These are phyloP conservation scores for Russula ochroleuca DNA, from an alignment of 768 basidiomycete species.

Conservation along the genomic window DNA sequence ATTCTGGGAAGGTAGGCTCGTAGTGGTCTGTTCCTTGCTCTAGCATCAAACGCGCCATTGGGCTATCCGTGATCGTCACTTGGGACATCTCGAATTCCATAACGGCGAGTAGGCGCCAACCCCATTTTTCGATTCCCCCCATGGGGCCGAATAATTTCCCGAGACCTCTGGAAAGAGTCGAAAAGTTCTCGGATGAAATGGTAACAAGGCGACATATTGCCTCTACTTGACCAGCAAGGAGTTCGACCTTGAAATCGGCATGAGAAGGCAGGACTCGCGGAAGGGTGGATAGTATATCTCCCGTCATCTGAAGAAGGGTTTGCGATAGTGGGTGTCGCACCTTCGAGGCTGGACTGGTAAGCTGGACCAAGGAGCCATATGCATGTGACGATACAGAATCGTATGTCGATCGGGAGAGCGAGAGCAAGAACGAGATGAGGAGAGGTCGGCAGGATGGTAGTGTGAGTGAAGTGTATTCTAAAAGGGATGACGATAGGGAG, in stretches of 20 bases:
- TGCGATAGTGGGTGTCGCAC: slow-evolving; percentile 48
- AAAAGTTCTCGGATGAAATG: slow-evolving; percentile 30
- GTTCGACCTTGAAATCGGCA: slow-evolving; percentile 70
- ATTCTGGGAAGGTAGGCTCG: slow-evolving; percentile 51
- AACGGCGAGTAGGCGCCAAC: slow-evolving; percentile 79
- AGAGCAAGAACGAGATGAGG: slow-evolving; percentile 67
- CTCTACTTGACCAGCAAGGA: slow-evolving; percentile 61
- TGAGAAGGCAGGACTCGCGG: slow-evolving; percentile 67
- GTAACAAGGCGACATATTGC: slow-evolving; percentile 58
- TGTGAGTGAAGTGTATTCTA: slow-evolving; percentile 54
- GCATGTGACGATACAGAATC: slow-evolving; percentile 50
- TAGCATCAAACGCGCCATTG: slow-evolving; percentile 53
- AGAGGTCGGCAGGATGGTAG: slow-evolving; percentile 65
- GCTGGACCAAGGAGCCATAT: slow-evolving; percentile 41
- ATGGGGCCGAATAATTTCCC: slow-evolving; percentile 69
- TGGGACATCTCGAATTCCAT: slow-evolving; percentile 65
- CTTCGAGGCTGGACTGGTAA: slow-evolving; percentile 43
- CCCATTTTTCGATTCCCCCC: slow-evolving; percentile 89
- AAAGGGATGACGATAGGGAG: slow-evolving; percentile 50
- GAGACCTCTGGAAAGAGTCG: slow-evolving; percentile 49
- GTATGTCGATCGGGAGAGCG: slow-evolving; percentile 59
- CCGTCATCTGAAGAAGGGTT: slow-evolving; percentile 57
- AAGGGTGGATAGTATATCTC: slow-evolving; percentile 60
- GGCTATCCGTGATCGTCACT: slow-evolving; percentile 44
- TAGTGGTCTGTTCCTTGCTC: slow-evolving; percentile 44